Evolutionary conservation across 2,329 filamentous ascomycete genomes (phyloP), one percentile per base, ranked within the genome.

Genomic region (Scedosporium dehoogii): DNA sequence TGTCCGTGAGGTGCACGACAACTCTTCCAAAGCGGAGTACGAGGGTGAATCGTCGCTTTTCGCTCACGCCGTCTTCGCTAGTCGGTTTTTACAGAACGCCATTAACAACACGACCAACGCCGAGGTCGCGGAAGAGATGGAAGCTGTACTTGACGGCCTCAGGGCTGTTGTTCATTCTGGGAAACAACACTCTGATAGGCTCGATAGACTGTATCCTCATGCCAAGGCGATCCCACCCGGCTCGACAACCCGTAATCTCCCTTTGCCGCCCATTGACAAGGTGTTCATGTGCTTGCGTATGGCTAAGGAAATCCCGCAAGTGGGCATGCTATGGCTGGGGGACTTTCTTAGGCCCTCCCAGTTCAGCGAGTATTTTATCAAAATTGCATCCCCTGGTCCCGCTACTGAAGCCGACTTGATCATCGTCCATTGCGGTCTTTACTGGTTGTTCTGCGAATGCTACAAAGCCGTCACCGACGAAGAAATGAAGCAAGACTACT

Each of bases 11-110:
- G 33, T 56, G 51, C 2, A 16, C 62, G 6, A 61, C 51, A 23
- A 53, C 61, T 4, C 58, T 48, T 21, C 58, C 60, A 29, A 66
- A 48, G 25, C 60, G 29, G 65, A 68, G 25, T 66, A 66, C n/a
- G 63, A 66, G 38, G 78, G 77, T 7, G 75, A 76, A 63, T 78
- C 76, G 3, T 79, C 77, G 1, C 66, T 80, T 21, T 72, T 76
- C 6, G 78, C 78, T 1, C 78, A 80, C 61, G 76, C 77, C 2
- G 73, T 73, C 14, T 80, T 80, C 64, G 69, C 69, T 1, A 66
- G 64, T 7, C 63, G 25, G 23, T 69, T 70, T 38, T 63, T 70
- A 6, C 66, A 69, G 48, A 65, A 65, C 25, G 65, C 66, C 25
- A 63, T 70, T 25, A 64, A 46, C 41, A 66, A 63, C 44, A 66